Conservation (phyloP, 768 basidiomycete species). For the Filobasidium floriforme region DNA sequence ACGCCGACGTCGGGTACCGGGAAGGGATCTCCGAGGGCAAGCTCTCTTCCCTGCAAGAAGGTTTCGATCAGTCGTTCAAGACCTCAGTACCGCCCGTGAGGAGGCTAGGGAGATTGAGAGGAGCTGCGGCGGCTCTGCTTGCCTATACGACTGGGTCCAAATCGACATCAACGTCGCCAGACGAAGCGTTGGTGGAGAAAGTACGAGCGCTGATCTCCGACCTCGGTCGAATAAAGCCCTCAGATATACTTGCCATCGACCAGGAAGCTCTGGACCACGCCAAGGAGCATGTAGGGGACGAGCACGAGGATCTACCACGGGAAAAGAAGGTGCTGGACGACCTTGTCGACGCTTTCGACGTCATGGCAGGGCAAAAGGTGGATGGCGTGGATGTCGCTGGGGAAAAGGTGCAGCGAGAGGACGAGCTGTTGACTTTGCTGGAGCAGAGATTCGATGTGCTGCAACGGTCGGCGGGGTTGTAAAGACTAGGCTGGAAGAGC, state of each 20-base stretch:
- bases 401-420: background rate
- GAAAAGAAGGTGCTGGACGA: constrained; percentile 16
- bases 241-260: constrained; percentile 17
- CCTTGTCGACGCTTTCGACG: constrained; percentile 11
- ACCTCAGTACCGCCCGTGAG: constrained; percentile 57
- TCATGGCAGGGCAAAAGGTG: background rate
- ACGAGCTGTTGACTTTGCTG: constrained; percentile 11
- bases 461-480: background rate
- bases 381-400: background rate
- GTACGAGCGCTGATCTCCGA: background rate
- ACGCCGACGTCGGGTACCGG: constrained; percentile 66
- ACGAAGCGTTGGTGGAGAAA: background rate
- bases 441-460: background rate
- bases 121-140: constrained; percentile 59
- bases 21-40: constrained; percentile 93
- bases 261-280: constrained; percentile 24
- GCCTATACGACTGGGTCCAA: background rate
- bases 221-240: constrained; percentile 7
- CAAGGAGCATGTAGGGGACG: constrained; percentile 18
- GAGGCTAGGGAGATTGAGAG: constrained; percentile 69
- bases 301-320: background rate
- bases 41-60: constrained; percentile 73
- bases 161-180: background rate
- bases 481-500: no score
- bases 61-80: constrained; percentile 81